Conservation (phyloP, 2,329 filamentous ascomycete genomes). For the Metarhizium guizhouense region DNA sequence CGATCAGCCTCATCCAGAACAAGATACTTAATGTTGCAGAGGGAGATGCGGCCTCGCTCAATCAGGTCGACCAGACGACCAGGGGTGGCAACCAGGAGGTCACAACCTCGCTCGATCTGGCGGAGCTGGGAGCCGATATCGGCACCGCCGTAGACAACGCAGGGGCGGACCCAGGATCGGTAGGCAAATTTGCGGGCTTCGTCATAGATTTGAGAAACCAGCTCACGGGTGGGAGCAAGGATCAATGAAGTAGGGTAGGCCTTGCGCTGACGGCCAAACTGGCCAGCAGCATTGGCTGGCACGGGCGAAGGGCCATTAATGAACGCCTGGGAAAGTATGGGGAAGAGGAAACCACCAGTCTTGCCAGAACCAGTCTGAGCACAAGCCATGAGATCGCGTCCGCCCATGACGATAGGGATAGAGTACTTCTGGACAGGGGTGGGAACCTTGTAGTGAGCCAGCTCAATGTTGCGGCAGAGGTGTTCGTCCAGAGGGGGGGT, state of each 20-base stretch:
- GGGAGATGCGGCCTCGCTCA: slow-evolving; percentile 94
- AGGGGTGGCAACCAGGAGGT: slow-evolving; percentile 92
- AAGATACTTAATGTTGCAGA: slow-evolving; percentile 98
- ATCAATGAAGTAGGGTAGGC: slow-evolving; percentile 95
- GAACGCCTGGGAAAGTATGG: slow-evolving; percentile 96
- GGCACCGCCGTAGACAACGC: slow-evolving; percentile 97
- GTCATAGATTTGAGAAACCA: slow-evolving; percentile 97
- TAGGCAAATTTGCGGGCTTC: slow-evolving; percentile 98
- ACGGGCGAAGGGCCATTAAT: slow-evolving; percentile 70
- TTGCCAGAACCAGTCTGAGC: slow-evolving; percentile 99
- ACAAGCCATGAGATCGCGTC: slow-evolving; percentile 98
- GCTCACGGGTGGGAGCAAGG: slow-evolving; percentile 91
- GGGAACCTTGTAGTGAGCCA: slow-evolving; percentile 89
- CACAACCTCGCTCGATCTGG: slow-evolving; percentile 94
- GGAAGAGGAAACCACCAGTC: slow-evolving; percentile 99
- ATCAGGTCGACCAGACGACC: slow-evolving; percentile 97
- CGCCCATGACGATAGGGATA: slow-evolving; percentile 96
- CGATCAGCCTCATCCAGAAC: slow-evolving; percentile 98
- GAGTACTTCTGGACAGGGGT: slow-evolving; percentile 99
- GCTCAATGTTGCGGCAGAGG: slow-evolving; percentile 82
- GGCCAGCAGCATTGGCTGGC: slow-evolving; percentile 55
- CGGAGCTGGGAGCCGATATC: slow-evolving; percentile 97
- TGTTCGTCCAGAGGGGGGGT: slow-evolving; percentile 95
- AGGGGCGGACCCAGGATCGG: slow-evolving; percentile 96
- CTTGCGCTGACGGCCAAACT: slow-evolving; percentile 91